Percentiles rank a stretch among this genome's conserved stretches.
These are phyloP conservation scores for Populus nigra DNA, from an alignment of 345 rosid genomes.

Conservation along the genomic window DNA sequence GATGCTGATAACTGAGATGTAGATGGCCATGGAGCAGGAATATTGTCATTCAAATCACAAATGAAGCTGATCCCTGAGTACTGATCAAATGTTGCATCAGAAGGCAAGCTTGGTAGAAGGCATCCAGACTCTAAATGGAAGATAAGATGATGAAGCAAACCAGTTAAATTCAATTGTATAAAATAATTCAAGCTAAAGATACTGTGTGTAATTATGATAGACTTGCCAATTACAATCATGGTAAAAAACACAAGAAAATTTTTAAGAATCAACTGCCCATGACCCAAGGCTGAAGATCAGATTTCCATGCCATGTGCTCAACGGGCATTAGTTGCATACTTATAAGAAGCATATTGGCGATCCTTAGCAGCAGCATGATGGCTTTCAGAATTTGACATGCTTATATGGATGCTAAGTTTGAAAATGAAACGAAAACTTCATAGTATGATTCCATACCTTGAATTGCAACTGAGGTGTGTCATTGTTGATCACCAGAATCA, in stretches of 20 bases:
- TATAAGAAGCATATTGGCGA: no score
- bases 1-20: slow-evolving; percentile 50
- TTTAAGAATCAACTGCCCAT: not conserved
- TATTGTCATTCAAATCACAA: slow-evolving; percentile 94
- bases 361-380: not conserved
- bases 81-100: slow-evolving; percentile 84
- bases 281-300: not conserved
- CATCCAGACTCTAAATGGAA: slow-evolving; percentile 72
- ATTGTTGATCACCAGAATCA: slow-evolving; percentile 14
- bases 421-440: not conserved
- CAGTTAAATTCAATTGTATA: slow-evolving; percentile 6
- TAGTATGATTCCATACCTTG: slow-evolving; percentile 46
- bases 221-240: not conserved
- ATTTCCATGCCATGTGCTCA: not conserved
- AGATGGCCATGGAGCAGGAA: slow-evolving; percentile 92
- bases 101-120: slow-evolving; percentile 93
- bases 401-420: not conserved
- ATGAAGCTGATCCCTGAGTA: slow-evolving; percentile 81
- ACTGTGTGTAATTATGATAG: not conserved
- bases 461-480: slow-evolving; percentile 49
- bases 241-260: not conserved
- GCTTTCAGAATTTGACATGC: not conserved
- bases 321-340: not conserved
- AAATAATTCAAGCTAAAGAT: not conserved
- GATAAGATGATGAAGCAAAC: slow-evolving; percentile 11